A percentile compares a stretch with the other conserved stretches of the same genome.
Conservation (phyloP, 352 stramenopile genomes). For the Phytophthora lateralis region DNA sequence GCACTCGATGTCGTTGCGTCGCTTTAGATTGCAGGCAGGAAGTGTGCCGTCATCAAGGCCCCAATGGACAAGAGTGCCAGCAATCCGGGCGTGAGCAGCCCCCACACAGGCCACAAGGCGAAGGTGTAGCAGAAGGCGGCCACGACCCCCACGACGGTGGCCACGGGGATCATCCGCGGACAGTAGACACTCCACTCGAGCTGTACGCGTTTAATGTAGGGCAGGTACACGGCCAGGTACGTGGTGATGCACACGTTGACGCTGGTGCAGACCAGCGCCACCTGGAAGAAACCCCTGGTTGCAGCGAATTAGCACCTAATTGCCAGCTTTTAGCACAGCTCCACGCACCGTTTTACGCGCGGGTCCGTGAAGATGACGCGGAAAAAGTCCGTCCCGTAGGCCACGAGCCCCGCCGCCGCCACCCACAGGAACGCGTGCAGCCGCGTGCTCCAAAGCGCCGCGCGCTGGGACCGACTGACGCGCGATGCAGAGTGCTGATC, state of each 20-base stretch:
- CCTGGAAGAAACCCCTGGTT: constrained; percentile 79
- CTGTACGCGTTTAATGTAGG: constrained; percentile 80
- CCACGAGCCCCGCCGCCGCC: constrained; percentile 47
- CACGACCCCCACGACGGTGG: constrained; percentile 76
- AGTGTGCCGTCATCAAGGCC: constrained; percentile 93
- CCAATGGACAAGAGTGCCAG: constrained; percentile 91
- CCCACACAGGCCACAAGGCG: constrained; percentile 92
- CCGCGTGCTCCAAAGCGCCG: constrained; percentile 69
- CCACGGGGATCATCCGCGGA: constrained; percentile 90
- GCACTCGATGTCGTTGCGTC: neutral
- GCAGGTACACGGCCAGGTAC: constrained; percentile 89
- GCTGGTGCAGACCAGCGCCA: constrained; percentile 76
- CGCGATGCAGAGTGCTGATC: constrained; percentile 31
- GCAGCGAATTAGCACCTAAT: constrained; percentile 6
- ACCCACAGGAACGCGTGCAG: constrained; percentile 82
- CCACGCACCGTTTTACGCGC: constrained; percentile 46
- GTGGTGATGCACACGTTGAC: constrained; percentile 87
- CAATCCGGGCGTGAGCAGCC: constrained; percentile 90
- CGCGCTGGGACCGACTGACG: constrained; percentile 45
- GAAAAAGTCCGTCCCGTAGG: constrained; percentile 78
- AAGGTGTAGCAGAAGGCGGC: constrained; percentile 79
- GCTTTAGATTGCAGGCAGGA: constrained; percentile 86
- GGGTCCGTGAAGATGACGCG: constrained; percentile 68
- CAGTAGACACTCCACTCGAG: constrained; percentile 94
- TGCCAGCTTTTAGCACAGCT: neutral